Evolutionary conservation across 768 basidiomycete species (phyloP), one percentile per base, ranked within the genome.

Genomic region (Pulveroboletus ravenelii): DNA sequence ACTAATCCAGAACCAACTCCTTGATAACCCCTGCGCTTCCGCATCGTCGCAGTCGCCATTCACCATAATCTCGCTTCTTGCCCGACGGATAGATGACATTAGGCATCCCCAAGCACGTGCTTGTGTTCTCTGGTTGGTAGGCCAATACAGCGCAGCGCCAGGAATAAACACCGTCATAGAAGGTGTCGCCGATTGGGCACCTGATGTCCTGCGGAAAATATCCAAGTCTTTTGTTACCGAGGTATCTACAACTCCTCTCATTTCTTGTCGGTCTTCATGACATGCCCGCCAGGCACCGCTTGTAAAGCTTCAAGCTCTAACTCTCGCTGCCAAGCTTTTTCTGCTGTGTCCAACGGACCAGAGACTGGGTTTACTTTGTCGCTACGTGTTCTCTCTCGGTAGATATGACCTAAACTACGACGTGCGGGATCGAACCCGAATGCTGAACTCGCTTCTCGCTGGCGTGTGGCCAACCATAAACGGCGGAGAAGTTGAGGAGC

Each of bases 61-160:
- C 10, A 71, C 74, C 8, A 87, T 95, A 54, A 84, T 95, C n/a
- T 78, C 83, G 3, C 80, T 82, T 32, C 80, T 97, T 6, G 90
- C 92, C 0, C 76, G 79, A 43, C 78, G 80, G 30, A 78, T 95
- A 41, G 89, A 92, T 42, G 84, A 83, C 45, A 89, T 97, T 45
- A 78, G 73, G 7, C 89, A 93, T 58, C 74, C 84, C 1, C 79
- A 83, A 59, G 93, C 94, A 1, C 74, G 90, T 29, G 92, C 94
- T 0, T 93, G 89, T 57, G 83, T 97, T 1, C 71, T 92, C 23
- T 96, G 95, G 93, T 79, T 97, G 1, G 92, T 93, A 0, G 94
- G 95, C 0, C 92, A 96, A 65, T 91, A 91, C 62, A 80, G 87
- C 15, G 75, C 76, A 13, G 65, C 68, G 6, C 61, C 65, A 15